Percentiles rank a stretch among this genome's conserved stretches.
phyloP scores from a whole-genome alignment of 2,329 filamentous ascomycete species.

The Rhynchosporium secalis region DNA sequence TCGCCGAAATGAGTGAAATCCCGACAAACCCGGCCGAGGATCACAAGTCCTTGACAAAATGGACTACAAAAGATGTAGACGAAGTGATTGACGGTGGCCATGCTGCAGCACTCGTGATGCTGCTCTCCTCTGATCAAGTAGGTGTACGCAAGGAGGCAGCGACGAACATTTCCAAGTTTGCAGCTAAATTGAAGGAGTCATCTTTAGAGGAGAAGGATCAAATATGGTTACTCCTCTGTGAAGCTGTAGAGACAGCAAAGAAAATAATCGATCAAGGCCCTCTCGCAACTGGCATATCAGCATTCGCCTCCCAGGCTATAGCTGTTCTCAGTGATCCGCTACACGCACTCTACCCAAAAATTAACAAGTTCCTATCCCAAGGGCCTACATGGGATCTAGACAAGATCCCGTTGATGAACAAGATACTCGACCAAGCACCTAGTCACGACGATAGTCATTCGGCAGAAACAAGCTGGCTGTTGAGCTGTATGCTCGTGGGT shows the following conservation, averaged over 20 bases:
- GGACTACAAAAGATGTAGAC: constrained; percentile 75
- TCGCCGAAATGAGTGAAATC: constrained; percentile 24
- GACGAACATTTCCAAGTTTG: constrained; percentile 66
- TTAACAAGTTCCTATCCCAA: constrained; percentile 80
- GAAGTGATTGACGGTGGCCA: constrained; percentile 78
- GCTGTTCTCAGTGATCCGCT: constrained; percentile 72
- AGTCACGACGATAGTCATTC: constrained; percentile 72
- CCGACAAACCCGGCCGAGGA: constrained; percentile 41
- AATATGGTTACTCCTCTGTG: constrained; percentile 75
- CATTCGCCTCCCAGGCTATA: constrained; percentile 72
- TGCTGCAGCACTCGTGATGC: constrained; percentile 67
- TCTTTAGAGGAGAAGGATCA: constrained; percentile 75
- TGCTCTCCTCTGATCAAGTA: constrained; percentile 72
- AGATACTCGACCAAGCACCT: constrained; percentile 64
- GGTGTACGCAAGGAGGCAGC: constrained; percentile 79
- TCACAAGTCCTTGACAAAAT: constrained; percentile 56
- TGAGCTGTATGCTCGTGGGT: constrained; percentile 68
- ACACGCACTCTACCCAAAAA: constrained; percentile 80
- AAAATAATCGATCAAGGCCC: constrained; percentile 54
- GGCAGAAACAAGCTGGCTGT: constrained; percentile 72
- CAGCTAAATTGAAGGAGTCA: constrained; percentile 63
- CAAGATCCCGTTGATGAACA: constrained; percentile 69
- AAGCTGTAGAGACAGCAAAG: constrained; percentile 73
- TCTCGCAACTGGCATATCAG: constrained; percentile 71
- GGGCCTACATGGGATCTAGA: constrained; percentile 74